phyloP scores from a whole-genome alignment of 805 yeast genomes.

The Starmerella sp. region DNA sequence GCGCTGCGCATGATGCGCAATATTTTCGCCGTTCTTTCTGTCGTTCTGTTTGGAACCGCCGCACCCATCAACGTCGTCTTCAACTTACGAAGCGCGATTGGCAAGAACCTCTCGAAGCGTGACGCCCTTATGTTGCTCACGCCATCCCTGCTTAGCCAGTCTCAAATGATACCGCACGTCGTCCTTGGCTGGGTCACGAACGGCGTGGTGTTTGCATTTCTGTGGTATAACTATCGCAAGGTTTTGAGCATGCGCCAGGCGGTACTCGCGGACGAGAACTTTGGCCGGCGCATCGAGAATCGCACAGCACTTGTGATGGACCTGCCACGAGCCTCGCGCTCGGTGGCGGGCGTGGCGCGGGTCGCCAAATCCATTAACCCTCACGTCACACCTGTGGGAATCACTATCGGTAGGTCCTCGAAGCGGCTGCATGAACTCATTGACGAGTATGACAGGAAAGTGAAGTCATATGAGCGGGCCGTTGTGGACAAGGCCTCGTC shows the following conservation, averaged over 20 bases:
- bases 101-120: conserved; percentile 21
- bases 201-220: conserved; percentile 22
- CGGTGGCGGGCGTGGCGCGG: conserved; percentile 23
- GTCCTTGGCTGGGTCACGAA: conserved; percentile 28
- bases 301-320: conserved; percentile 29
- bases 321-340: conserved; percentile 23
- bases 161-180: conserved; percentile 29
- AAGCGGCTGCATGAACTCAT: conserved; percentile 21
- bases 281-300: conserved; percentile 22
- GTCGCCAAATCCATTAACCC: conserved; percentile 9
- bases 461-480: conserved; percentile 6
- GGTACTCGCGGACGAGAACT: conserved; percentile 20
- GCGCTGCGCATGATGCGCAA: conserved; percentile 28
- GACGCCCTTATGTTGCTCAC: conserved; percentile 31
- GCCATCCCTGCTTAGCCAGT: conserved; percentile 27
- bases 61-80: conserved; percentile 31
- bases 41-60: conserved; percentile 28
- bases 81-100: conserved; percentile 22
- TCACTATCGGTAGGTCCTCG: neutral
- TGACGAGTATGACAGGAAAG: conserved; percentile 21
- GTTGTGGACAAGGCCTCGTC: neutral
- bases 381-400: neutral
- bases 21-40: conserved; percentile 26
- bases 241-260: conserved; percentile 23
- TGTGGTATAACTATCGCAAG: conserved; percentile 24